A percentile compares a stretch with the other conserved stretches of the same genome.
Evolutionary conservation across 805 yeast species (phyloP).

Genomic region (Wickerhamiella alocasiicola): DNA sequence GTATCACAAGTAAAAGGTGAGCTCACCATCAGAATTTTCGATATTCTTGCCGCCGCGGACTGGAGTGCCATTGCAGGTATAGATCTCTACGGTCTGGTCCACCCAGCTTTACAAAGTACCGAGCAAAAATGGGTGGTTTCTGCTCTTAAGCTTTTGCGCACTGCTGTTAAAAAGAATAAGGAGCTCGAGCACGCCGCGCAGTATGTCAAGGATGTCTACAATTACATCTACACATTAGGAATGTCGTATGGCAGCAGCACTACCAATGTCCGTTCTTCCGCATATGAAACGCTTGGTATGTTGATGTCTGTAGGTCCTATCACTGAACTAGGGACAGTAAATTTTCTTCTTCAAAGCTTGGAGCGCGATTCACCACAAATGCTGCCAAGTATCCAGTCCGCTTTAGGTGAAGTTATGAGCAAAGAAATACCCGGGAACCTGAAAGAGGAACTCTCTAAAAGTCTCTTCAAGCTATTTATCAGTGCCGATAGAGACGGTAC

Average conservation of each 20-base stretch:
- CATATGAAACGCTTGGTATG: conserved; percentile 65
- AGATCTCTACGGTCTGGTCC: conserved; percentile 1
- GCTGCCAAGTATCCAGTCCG: conserved; percentile 57
- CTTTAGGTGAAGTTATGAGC: conserved; percentile 46
- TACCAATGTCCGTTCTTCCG: conserved; percentile 3
- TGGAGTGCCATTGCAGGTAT: background rate
- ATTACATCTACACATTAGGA: conserved; percentile 4
- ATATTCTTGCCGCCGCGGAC: background rate
- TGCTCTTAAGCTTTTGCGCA: background rate
- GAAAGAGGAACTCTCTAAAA: conserved; percentile 33
- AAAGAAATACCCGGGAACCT: conserved; percentile 26
- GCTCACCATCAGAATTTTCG: conserved; percentile 2
- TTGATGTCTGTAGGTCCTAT: conserved; percentile 36
- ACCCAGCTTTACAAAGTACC: conserved; percentile 3
- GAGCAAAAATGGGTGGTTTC: conserved; percentile 7
- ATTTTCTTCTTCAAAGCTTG: conserved; percentile 60
- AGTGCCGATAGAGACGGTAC: conserved; percentile 35
- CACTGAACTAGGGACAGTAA: conserved; percentile 37
- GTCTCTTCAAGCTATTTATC: conserved; percentile 29
- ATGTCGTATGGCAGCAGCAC: conserved; percentile 6
- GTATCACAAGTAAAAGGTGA: background rate
- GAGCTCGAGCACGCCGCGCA: background rate
- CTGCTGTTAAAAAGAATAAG: background rate
- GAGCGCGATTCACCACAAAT: conserved; percentile 51
- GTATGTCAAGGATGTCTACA: conserved; percentile 1